Evolutionary conservation across 2,329 filamentous ascomycete genomes (phyloP).

Genomic region (Capronia americana): DNA sequence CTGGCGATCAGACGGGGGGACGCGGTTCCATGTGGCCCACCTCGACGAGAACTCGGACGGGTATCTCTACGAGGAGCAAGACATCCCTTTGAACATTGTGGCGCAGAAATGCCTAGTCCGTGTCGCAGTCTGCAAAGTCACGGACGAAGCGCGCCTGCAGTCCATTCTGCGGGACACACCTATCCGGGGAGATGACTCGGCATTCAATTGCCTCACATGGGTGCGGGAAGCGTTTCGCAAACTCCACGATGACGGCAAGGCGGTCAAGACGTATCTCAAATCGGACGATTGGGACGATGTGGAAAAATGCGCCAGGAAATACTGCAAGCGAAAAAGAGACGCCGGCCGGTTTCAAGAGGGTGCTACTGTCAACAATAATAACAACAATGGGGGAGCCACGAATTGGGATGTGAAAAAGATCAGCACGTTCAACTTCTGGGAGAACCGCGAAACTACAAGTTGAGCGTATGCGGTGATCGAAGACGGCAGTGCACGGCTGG

Average conservation of each 20-base stretch:
- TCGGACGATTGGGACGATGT: constrained; percentile 37
- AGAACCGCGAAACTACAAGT: constrained; percentile 37
- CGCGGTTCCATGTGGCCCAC: constrained; percentile 37
- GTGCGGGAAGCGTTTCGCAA: constrained; percentile 35
- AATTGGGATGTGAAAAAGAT: constrained; percentile 34
- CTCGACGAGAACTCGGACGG: constrained; percentile 20
- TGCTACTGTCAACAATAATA: constrained; percentile 5
- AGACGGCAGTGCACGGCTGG: too few relatives aligned
- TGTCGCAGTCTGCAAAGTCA: constrained; percentile 37
- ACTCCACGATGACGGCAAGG: constrained; percentile 30
- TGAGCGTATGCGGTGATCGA: not conserved
- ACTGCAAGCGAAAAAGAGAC: constrained; percentile 38
- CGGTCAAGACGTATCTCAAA: constrained; percentile 35
- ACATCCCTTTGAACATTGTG: constrained; percentile 30
- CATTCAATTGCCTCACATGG: constrained; percentile 38
- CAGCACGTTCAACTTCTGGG: constrained; percentile 40
- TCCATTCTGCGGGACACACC: constrained; percentile 31
- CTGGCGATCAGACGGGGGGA: constrained; percentile 29
- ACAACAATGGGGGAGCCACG: constrained; percentile 9
- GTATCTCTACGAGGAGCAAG: constrained; percentile 38
- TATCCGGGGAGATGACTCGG: constrained; percentile 28
- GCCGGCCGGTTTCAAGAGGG: constrained; percentile 33
- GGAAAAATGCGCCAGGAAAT: constrained; percentile 37
- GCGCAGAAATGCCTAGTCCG: constrained; percentile 34
- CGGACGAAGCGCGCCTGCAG: constrained; percentile 33